These are phyloP conservation scores for Enterocytospora artemiae DNA, from an alignment of 371 early-diverging fungal species.

Conservation along the genomic window DNA sequence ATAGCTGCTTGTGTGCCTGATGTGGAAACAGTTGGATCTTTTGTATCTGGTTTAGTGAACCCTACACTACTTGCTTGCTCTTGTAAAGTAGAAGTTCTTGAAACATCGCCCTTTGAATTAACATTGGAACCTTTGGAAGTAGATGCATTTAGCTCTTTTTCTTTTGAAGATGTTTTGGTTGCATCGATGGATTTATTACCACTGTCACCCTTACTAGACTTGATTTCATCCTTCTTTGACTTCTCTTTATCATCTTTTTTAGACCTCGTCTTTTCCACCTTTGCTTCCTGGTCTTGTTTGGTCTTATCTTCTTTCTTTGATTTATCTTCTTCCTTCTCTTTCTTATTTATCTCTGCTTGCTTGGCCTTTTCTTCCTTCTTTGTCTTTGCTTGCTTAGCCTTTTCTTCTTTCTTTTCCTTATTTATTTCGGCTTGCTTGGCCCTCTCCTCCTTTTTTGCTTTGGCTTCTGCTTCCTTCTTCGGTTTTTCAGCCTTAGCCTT, in stretches of 20 bases:
- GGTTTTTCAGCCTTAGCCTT: slow-evolving; percentile 8
- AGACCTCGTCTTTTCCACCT: slow-evolving; percentile 6
- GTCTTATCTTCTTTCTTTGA: slow-evolving; percentile 9
- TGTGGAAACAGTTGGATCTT: too few species aligned
- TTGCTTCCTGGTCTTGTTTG: slow-evolving; percentile 10
- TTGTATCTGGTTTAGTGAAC: too few species aligned
- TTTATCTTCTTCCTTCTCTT: slow-evolving; percentile 15
- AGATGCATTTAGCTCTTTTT: too few species aligned
- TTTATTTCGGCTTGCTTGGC: neutral
- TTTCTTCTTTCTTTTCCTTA: slow-evolving; percentile 4
- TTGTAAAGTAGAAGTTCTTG: too few species aligned
- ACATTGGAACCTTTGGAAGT: too few species aligned
- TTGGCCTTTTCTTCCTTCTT: slow-evolving; percentile 12
- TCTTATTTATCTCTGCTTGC: slow-evolving; percentile 2
- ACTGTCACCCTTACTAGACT: too few species aligned
- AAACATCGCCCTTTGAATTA: too few species aligned
- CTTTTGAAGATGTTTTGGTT: too few species aligned
- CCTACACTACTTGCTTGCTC: too few species aligned
- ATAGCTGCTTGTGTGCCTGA: too few species aligned
- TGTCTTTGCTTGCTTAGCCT: neutral
- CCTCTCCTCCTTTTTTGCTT: slow-evolving; percentile 11
- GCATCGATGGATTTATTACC: too few species aligned
- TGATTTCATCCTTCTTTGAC: neutral
- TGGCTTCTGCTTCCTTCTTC: slow-evolving; percentile 7
- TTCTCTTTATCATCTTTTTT: slow-evolving; percentile 16